Conservation (phyloP, 306 rosid species). For the Comarum palustre region DNA sequence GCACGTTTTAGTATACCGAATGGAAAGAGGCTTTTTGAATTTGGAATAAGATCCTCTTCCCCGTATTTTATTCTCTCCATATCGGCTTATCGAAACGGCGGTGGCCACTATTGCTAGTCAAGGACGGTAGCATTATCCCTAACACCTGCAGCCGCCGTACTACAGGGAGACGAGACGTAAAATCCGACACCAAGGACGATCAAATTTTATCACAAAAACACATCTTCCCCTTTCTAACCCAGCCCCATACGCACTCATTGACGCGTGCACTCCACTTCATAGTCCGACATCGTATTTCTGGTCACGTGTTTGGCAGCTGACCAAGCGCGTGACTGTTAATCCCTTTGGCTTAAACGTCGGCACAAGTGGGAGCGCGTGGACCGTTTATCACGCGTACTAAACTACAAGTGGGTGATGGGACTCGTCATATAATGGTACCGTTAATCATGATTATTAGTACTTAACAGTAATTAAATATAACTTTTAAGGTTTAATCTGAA, state of each 20-base stretch:
- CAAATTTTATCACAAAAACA: background rate
- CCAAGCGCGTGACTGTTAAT: background rate
- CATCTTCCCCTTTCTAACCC: background rate
- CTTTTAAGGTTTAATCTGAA: background rate
- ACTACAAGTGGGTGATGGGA: background rate
- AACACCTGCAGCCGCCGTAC: too few species aligned
- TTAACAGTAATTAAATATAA: background rate
- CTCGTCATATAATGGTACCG: background rate
- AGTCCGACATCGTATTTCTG: too few species aligned
- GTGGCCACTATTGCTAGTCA: too few species aligned
- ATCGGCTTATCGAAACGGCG: too few species aligned
- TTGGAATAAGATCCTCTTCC: too few species aligned
- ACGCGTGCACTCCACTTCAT: background rate
- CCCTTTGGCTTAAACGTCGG: background rate
- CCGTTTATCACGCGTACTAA: background rate
- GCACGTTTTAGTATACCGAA: too few species aligned
- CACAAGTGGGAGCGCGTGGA: background rate
- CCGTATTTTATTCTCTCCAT: too few species aligned
- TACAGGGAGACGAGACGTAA: background rate
- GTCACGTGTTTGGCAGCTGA: background rate
- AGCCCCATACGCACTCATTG: background rate
- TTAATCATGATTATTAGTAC: background rate
- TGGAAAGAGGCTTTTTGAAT: too few species aligned
- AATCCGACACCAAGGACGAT: constrained; percentile 3
- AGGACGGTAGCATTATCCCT: too few species aligned